Evolutionary conservation across 148 eudicot species (phyloP), one percentile per base, ranked within the genome.

Genomic region (Camellia lanceoleosa): DNA sequence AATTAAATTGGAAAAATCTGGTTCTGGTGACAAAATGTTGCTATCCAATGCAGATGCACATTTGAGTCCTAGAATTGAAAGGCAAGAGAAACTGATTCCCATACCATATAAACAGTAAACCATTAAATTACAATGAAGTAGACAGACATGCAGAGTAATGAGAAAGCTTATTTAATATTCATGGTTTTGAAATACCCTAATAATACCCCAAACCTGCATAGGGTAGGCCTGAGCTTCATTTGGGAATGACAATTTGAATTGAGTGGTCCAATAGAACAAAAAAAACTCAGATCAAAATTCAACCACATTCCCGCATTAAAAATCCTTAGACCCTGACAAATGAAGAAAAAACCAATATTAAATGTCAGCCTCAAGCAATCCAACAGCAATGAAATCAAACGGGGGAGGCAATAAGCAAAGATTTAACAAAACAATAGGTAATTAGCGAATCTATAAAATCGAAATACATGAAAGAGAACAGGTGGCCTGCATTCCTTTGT

Each of bases 211-310:
- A 79, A 84, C 85, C 83, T 83, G 90, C 4, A 38, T 74, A 20
- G 69, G 62, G 67, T 75, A 73, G 75, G 51, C 10, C 84, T 60
- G 67, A 79, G 71, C 78, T 79, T 80, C 89, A 82, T 81, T 81
- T 76, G 73, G 77, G 79, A 63, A 61, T 52, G 42, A 68, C 78
- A 78, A 80, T 49, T 80, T 69, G 58, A 78, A 64, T 75, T 74
- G 23, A 23, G 23, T 23, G 23, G 23, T 23, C 23, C 23, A 23
- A 77, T 10, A 79, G 52, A 68, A 58, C 2, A 56, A 16, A 80
- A 13, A 38, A 23, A 23, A 23, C 77, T 82, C 68, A 79, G 77
- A 51, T 62, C 65, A 63, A 80, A 76, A 67, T 51, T 82, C 59
- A 75, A 64, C 73, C 46, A 59, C 78, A 73, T 55, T 2, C 52